Evolutionary conservation across 768 basidiomycete genomes (phyloP).

Genomic region (Sutorius australiensis): DNA sequence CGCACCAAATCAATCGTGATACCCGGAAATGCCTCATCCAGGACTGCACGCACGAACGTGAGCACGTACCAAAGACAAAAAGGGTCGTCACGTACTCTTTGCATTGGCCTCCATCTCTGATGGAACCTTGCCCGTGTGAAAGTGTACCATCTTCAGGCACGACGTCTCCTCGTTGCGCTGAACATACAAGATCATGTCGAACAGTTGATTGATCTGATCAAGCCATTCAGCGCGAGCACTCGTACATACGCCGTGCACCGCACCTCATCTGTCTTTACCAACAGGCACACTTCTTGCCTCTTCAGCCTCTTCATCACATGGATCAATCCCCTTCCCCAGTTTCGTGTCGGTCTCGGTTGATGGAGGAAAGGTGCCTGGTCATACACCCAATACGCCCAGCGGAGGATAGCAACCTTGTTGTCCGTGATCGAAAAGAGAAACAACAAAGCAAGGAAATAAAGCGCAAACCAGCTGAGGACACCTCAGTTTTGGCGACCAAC

Average conservation of each 20-base stretch:
- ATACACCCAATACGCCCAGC: slow-evolving; percentile 58
- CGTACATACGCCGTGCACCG: slow-evolving; percentile 2
- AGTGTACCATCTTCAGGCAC: slow-evolving; percentile 65
- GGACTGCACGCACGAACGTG: slow-evolving; percentile 30
- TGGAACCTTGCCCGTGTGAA: slow-evolving; percentile 54
- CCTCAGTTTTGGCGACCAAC: background rate
- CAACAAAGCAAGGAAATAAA: slow-evolving; percentile 54
- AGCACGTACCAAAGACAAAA: background rate
- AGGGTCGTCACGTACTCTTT: slow-evolving; percentile 43
- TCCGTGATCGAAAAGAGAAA: slow-evolving; percentile 46
- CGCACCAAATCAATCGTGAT: slow-evolving; percentile 58
- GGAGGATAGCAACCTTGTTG: slow-evolving; percentile 51
- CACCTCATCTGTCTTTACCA: slow-evolving; percentile 67
- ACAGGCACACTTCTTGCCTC: slow-evolving; percentile 54
- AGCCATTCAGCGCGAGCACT: background rate
- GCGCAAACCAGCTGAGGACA: slow-evolving; percentile 52
- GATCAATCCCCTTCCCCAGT: slow-evolving; percentile 44
- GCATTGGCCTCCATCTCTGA: slow-evolving; percentile 72
- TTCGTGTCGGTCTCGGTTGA: slow-evolving; percentile 32
- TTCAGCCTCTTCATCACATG: slow-evolving; percentile 43
- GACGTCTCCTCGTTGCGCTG: slow-evolving; percentile 67
- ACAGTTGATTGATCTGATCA: slow-evolving; percentile 58
- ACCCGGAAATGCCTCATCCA: slow-evolving; percentile 63
- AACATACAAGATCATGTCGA: slow-evolving; percentile 66
- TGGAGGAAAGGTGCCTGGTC: slow-evolving; percentile 56